Evolutionary conservation across 2,329 filamentous ascomycete genomes (phyloP).

Genomic region (Apiospora saccharicola): DNA sequence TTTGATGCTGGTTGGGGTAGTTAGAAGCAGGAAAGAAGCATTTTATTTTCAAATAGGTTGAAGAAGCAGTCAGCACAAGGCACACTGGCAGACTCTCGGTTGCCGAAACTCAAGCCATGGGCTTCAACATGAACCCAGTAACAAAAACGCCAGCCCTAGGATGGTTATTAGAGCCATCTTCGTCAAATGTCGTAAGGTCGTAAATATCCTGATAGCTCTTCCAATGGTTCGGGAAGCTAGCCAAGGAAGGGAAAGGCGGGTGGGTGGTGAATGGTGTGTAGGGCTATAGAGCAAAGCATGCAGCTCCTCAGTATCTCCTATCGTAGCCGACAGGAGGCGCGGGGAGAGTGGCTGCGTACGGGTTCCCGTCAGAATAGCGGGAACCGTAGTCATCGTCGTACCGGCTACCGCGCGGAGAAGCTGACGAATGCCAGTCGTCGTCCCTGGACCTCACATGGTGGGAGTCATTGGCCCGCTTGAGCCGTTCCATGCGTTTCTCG

Average conservation of each 20-base stretch:
- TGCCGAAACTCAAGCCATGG: slow-evolving; percentile 3
- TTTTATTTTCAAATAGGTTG: slow-evolving; percentile 20
- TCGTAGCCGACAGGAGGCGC: slow-evolving; percentile 49
- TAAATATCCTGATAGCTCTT: slow-evolving; percentile 28
- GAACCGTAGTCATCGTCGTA: slow-evolving; percentile 52
- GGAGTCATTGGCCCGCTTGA: slow-evolving; percentile 37
- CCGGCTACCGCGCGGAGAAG: slow-evolving; percentile 47
- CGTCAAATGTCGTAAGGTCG: slow-evolving; percentile 36
- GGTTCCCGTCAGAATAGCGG: slow-evolving; percentile 56
- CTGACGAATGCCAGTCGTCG: slow-evolving; percentile 53
- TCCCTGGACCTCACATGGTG: slow-evolving; percentile 49
- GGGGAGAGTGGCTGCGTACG: slow-evolving; percentile 53
- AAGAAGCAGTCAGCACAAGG: slow-evolving; percentile 16
- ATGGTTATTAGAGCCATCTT: slow-evolving; percentile 11
- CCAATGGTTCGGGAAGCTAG: slow-evolving; percentile 24
- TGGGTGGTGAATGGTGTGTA: slow-evolving; percentile 2
- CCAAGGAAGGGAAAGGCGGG: slow-evolving; percentile 21
- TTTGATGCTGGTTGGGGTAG: slow-evolving; percentile 33
- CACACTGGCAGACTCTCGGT: slow-evolving; percentile 7
- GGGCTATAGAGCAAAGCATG: neutral
- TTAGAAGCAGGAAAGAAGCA: slow-evolving; percentile 33
- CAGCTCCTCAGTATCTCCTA: slow-evolving; percentile 43
- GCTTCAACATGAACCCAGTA: slow-evolving; percentile 3
- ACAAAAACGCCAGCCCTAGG: neutral
- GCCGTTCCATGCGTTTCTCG: slow-evolving; percentile 52